Conservation (phyloP, 352 stramenopile species). For the Globisporangium orthogonon region DNA sequence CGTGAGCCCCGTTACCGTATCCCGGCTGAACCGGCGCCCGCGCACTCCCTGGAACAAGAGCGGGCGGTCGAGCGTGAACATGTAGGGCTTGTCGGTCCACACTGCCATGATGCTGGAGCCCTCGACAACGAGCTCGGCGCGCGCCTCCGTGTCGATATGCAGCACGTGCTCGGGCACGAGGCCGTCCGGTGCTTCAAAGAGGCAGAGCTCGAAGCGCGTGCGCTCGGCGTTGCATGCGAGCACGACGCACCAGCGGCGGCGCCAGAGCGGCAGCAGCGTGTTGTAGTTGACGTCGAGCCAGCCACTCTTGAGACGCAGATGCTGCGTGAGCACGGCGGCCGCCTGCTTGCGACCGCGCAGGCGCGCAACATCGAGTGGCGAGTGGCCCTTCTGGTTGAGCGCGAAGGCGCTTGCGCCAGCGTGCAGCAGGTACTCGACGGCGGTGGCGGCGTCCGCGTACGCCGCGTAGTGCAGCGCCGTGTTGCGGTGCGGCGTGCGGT, state of each 20-base stretch:
- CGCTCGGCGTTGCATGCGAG: slow-evolving; percentile 40
- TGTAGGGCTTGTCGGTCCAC: slow-evolving; percentile 32
- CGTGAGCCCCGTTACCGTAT: slow-evolving; percentile 12
- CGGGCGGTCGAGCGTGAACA: slow-evolving; percentile 29
- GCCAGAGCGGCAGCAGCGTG: slow-evolving; percentile 44
- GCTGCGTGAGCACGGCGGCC: slow-evolving; percentile 33
- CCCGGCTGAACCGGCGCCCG: slow-evolving; percentile 34
- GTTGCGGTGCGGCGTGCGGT: slow-evolving; percentile 32
- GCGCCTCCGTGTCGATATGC: slow-evolving; percentile 30
- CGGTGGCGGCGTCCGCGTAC: slow-evolving; percentile 36
- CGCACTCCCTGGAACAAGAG: slow-evolving; percentile 28
- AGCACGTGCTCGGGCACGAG: slow-evolving; percentile 35
- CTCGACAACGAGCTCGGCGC: slow-evolving; percentile 14
- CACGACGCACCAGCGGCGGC: slow-evolving; percentile 51
- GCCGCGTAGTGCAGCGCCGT: slow-evolving; percentile 70
- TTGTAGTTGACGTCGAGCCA: slow-evolving; percentile 45
- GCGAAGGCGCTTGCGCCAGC: slow-evolving; percentile 35
- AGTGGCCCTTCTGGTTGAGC: slow-evolving; percentile 52
- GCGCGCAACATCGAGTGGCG: slow-evolving; percentile 51
- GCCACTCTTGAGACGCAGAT: slow-evolving; percentile 41
- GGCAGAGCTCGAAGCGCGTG: slow-evolving; percentile 38
- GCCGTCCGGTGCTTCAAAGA: slow-evolving; percentile 37
- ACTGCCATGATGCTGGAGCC: slow-evolving; percentile 18
- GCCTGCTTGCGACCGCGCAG: slow-evolving; percentile 36
- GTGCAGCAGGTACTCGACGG: slow-evolving; percentile 50